These are phyloP conservation scores for Arthroderma sp. DNA, from an alignment of 2,329 filamentous ascomycete genomes.

Conservation along the genomic window DNA sequence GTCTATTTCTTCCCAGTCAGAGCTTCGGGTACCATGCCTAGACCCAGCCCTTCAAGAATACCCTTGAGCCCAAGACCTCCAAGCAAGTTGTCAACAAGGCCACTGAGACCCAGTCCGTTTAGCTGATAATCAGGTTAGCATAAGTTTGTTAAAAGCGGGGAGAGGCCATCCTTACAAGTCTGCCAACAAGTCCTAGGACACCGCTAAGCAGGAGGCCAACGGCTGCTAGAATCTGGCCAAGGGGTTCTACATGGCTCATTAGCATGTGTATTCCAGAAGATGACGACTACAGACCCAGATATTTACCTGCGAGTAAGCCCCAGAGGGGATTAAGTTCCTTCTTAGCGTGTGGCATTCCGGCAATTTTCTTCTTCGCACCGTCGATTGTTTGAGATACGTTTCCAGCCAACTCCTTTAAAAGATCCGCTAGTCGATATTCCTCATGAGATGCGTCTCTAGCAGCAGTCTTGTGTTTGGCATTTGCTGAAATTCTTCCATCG, in stretches of 20 bases:
- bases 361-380: conserved; percentile 73
- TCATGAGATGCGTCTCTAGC: conserved; percentile 66
- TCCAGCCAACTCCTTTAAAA: conserved; percentile 70
- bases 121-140: not conserved
- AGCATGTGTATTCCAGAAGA: not conserved
- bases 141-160: not conserved
- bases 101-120: conserved; percentile 6
- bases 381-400: conserved; percentile 74
- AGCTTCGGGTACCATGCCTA: conserved; percentile 35
- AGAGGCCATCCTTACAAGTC: conserved; percentile 64
- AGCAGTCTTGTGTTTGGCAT: conserved; percentile 69
- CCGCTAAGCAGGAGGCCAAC: conserved; percentile 72
- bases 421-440: conserved; percentile 71
- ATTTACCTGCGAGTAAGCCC: conserved; percentile 41
- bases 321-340: conserved; percentile 88
- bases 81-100: conserved; percentile 54
- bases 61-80: conserved; percentile 54
- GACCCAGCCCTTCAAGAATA: conserved; percentile 36
- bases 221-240: conserved; percentile 84
- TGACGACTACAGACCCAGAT: not conserved
- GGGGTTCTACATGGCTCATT: conserved; percentile 46
- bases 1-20: conserved; percentile 35
- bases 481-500: conserved; percentile 69
- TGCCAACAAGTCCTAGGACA: conserved; percentile 73
- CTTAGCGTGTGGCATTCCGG: conserved; percentile 87